Conservation (phyloP, 1,139 yeast genomes). For the Zygotorulaspora mrakii region DNA sequence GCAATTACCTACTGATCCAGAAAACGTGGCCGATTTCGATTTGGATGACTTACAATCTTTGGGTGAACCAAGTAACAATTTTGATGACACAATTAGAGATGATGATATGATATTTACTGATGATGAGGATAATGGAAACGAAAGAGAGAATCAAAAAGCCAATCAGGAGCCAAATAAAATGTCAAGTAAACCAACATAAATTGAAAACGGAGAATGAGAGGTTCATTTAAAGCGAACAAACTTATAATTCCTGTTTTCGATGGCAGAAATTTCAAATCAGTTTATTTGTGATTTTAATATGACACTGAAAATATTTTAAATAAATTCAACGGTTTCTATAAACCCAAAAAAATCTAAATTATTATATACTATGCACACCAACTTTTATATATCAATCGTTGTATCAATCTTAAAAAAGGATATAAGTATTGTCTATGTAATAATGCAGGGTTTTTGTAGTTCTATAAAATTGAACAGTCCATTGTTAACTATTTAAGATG, state of each 20-base stretch:
- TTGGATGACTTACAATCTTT: slow-evolving; percentile 53
- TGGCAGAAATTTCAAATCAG: no score
- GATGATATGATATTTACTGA: slow-evolving; percentile 27
- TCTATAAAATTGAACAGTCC: no score
- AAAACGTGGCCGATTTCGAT: slow-evolving; percentile 70
- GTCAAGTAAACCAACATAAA: no score
- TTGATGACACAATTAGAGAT: slow-evolving; percentile 20
- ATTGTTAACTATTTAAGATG: slow-evolving; percentile 11
- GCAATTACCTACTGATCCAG: slow-evolving; percentile 81
- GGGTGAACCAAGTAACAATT: slow-evolving; percentile 15
- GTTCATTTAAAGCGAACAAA: no score
- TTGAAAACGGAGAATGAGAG: no score
- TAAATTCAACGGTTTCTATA: no score
- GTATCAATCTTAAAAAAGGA: background rate
- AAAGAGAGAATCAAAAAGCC: slow-evolving; percentile 6
- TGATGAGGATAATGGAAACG: slow-evolving; percentile 18
- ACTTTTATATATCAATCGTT: no score
- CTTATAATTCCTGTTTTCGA: no score
- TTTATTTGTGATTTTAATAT: no score
- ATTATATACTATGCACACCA: no score
- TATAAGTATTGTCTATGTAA: slow-evolving; percentile 2
- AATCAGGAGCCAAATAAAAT: background rate
- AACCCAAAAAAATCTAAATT: no score
- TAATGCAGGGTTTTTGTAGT: background rate
- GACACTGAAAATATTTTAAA: no score